These are phyloP conservation scores for Leccinum variicolor DNA, from an alignment of 768 basidiomycete genomes.

Conservation along the genomic window DNA sequence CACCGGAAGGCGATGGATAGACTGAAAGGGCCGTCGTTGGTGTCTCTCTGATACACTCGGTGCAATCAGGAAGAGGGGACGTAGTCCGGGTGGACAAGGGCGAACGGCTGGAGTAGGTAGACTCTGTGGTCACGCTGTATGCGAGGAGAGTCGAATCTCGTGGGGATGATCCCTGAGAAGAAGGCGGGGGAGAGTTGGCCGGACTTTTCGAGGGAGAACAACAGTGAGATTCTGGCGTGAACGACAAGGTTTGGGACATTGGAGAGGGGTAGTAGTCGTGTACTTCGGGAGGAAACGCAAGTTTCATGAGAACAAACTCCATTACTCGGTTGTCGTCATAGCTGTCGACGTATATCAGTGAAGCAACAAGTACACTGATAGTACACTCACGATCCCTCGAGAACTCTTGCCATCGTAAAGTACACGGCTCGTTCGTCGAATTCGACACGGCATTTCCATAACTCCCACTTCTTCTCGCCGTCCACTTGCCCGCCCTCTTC, in stretches of 20 bases:
- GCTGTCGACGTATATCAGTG: conserved; percentile 28
- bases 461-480: conserved; percentile 51
- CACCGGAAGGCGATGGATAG: conserved; percentile 6
- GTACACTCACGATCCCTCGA: conserved; percentile 45
- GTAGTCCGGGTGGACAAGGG: conserved; percentile 20
- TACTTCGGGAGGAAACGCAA: conserved; percentile 53
- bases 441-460: conserved; percentile 79
- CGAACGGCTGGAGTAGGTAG: conserved; percentile 13
- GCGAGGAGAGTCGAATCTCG: conserved; percentile 18
- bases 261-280: conserved; percentile 33
- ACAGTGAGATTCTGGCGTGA: conserved; percentile 12
- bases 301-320: conserved; percentile 69
- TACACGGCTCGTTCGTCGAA: conserved; percentile 69
- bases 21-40: conserved; percentile 2
- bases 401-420: conserved; percentile 71
- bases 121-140: conserved; percentile 6
- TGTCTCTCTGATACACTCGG: conserved; percentile 16
- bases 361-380: background rate
- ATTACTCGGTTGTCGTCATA: conserved; percentile 62
- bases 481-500: conserved; percentile 1
- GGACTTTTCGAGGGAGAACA: conserved; percentile 26
- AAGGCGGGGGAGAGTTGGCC: conserved; percentile 25
- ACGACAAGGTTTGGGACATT: conserved; percentile 10
- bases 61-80: conserved; percentile 21
- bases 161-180: conserved; percentile 28